Evolutionary conservation across 2,329 filamentous ascomycete species (phyloP).

Genomic region (Thelonectria blattea): DNA sequence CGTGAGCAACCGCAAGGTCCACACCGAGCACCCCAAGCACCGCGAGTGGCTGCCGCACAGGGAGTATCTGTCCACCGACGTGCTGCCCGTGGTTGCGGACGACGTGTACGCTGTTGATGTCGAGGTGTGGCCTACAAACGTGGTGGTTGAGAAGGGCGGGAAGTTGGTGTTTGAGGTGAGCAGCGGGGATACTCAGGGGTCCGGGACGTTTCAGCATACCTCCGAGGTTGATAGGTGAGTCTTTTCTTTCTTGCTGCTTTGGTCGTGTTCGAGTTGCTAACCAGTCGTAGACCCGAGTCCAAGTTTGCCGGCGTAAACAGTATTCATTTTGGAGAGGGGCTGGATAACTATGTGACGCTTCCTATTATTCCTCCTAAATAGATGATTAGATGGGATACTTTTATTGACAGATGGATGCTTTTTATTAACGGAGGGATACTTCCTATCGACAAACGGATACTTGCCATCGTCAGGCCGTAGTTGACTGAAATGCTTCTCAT

Average conservation of each 20-base stretch:
- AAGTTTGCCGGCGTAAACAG: conserved; percentile 16
- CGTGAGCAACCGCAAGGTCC: conserved; percentile 60
- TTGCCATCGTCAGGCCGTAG: no score
- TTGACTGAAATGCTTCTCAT: no score
- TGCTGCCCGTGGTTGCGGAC: conserved; percentile 58
- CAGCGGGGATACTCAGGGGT: conserved; percentile 64
- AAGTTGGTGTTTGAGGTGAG: conserved; percentile 61
- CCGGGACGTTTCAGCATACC: conserved; percentile 61
- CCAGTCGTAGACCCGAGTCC: not conserved
- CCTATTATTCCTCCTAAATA: conserved; percentile 19
- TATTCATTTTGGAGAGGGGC: conserved; percentile 16
- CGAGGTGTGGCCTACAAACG: conserved; percentile 70
- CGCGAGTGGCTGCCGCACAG: conserved; percentile 60
- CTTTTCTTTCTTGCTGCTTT: not conserved
- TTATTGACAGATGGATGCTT: no score
- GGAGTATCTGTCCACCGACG: conserved; percentile 63
- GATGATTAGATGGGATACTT: not conserved
- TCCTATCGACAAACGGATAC: no score
- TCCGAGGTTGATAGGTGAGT: conserved; percentile 54
- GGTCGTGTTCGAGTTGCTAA: not conserved
- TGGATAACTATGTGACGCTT: conserved; percentile 19
- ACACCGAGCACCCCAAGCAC: conserved; percentile 57
- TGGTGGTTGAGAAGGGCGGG: conserved; percentile 55
- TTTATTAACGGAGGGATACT: no score
- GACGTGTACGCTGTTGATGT: conserved; percentile 66